Percentiles rank a stretch among this genome's conserved stretches.
Evolutionary conservation across 2,329 filamentous ascomycete genomes (phyloP).

Genomic region (Chrysosporium queenslandicum): DNA sequence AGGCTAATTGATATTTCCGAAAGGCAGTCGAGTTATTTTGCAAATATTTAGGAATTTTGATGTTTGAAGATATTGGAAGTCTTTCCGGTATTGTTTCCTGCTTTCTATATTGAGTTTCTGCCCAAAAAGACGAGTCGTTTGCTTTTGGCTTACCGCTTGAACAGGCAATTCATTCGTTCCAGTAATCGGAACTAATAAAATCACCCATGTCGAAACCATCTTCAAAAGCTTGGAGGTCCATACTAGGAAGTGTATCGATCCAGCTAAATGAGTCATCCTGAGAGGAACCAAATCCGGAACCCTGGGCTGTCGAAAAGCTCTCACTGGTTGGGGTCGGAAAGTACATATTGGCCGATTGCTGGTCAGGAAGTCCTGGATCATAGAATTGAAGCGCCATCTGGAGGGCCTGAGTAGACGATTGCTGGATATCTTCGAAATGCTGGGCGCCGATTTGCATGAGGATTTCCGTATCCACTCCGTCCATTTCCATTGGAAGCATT

Average conservation of each 20-base stretch:
- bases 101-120: background rate
- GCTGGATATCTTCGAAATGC: background rate
- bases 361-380: background rate
- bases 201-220: background rate
- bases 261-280: background rate
- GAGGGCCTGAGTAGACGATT: background rate
- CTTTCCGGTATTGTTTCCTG: background rate
- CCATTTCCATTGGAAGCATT: background rate
- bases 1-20: background rate
- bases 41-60: background rate
- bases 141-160: background rate
- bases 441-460: constrained; percentile 7
- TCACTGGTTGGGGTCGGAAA: background rate
- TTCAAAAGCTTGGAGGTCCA: background rate
- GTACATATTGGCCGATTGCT: background rate
- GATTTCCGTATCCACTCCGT: background rate
- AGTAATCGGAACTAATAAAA: constrained; percentile 3
- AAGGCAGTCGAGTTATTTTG: background rate
- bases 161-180: background rate
- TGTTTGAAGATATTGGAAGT: background rate
- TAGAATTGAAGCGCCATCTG: background rate
- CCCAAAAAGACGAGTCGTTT: background rate
- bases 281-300: background rate
- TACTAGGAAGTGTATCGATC: background rate
- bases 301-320: background rate